These are phyloP conservation scores for Aegilops sharonensis DNA, from an alignment of 176 grass and related monocot species.

Conservation along the genomic window DNA sequence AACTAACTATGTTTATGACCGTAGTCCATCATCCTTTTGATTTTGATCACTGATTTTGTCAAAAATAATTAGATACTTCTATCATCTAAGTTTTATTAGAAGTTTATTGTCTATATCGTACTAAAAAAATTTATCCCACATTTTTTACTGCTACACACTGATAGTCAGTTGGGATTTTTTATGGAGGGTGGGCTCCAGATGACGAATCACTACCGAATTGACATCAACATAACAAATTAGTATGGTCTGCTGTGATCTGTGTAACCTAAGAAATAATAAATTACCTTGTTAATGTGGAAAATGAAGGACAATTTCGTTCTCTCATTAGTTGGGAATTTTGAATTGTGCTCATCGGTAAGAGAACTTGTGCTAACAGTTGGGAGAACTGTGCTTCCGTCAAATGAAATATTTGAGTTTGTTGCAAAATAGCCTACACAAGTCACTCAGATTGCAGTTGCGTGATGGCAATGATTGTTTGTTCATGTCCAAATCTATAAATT, in stretches of 20 bases:
- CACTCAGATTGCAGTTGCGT: neutral
- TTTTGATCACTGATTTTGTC: neutral
- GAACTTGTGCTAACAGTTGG: neutral
- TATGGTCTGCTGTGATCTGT: neutral
- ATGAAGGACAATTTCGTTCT: neutral
- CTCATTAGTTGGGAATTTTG: neutral
- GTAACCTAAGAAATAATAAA: neutral
- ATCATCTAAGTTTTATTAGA: neutral
- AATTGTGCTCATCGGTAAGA: neutral
- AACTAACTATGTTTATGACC: neutral
- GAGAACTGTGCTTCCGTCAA: neutral
- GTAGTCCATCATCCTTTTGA: neutral
- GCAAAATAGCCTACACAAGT: neutral
- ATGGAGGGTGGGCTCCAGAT: neutral
- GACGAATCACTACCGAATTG: neutral
- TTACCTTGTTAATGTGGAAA: neutral
- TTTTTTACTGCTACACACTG: neutral
- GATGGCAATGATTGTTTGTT: neutral
- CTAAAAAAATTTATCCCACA: neutral
- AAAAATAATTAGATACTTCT: neutral
- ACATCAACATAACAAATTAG: neutral
- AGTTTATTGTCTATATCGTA: neutral
- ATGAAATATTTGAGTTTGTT: neutral
- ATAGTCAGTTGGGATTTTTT: neutral
- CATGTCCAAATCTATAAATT: neutral